Evolutionary conservation across 768 basidiomycete species (phyloP), one percentile per base, ranked within the genome.

Genomic region (Russula lepida): DNA sequence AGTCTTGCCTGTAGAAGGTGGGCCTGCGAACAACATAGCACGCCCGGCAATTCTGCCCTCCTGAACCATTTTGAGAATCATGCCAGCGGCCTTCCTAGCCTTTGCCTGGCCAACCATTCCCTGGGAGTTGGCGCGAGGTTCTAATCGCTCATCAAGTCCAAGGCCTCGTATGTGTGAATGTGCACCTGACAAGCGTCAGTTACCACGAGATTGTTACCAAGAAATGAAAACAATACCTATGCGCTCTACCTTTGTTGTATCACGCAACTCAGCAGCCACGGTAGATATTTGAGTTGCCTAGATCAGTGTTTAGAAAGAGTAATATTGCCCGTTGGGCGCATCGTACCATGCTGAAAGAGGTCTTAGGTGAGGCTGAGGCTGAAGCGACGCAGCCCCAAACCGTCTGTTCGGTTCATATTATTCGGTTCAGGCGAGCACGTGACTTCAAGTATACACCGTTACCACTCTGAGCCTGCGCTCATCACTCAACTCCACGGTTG

Each of bases 91-190:
- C 73, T 97, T 97, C 47, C 97, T 85, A 23, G 97, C 97, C 71
- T 94, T 93, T 3, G 79, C 89, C 71, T 99, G 97, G 0, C 97
- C 97, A 27, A 99, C 95, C 86, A 99, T 97, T 4, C 97, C 97
- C 71, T 98, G 92, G 0, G 89, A 83, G 71, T 86, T 91, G 35
- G 79, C 82, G 21, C 94, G 84, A 15, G 95, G 94, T 73, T 98
- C 94, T 61, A 98, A 81, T 65, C 87, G 77, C 65, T 92, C 90
- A 67, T 98, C 95, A 48, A 98, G 83, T 0, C 97, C 97, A 33
- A 98, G 80, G 3, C 97, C 97, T 57, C 85, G 92, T 68, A 99
- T 94, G 75, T 99, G 95, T 19, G 95, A 93, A 71, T 93, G 90
- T 41, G 88, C 88, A 71, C 90, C 90, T 92, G 60, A 21, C 19